phyloP scores from a whole-genome alignment of 441 rosid genomes.

The Arabidopsis lyrata region DNA sequence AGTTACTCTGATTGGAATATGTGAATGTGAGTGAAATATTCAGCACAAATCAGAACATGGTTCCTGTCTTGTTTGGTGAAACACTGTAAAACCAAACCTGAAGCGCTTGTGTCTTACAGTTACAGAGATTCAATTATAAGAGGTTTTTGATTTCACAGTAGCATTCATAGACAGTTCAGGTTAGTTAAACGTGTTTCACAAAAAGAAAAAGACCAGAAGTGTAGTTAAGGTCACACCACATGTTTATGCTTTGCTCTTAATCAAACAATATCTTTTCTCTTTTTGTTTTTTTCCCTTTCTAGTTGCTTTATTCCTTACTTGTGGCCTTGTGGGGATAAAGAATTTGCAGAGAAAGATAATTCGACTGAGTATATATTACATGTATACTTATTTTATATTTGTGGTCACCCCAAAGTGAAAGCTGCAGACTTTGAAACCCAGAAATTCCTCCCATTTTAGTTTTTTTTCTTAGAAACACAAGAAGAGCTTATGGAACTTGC shows the following conservation, averaged over 20 bases:
- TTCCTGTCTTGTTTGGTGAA: slow-evolving; percentile 4
- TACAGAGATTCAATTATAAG: not conserved
- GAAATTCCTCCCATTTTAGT: not conserved
- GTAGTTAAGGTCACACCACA: slow-evolving; percentile 27
- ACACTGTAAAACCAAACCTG: slow-evolving; percentile 9
- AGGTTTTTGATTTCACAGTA: slow-evolving; percentile 1
- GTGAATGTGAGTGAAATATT: slow-evolving; percentile 12
- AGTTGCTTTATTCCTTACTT: slow-evolving; percentile 39
- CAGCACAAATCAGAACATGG: slow-evolving; percentile 15
- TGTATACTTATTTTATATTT: slow-evolving; percentile 4
- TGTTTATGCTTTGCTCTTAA: slow-evolving; percentile 39
- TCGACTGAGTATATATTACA: slow-evolving; percentile 9
- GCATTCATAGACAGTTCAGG: not conserved
- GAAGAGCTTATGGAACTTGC: not conserved
- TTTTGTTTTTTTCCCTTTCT: not conserved
- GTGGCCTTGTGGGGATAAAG: slow-evolving; percentile 17
- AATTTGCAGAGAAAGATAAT: slow-evolving; percentile 22
- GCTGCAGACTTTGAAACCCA: slow-evolving; percentile 13
- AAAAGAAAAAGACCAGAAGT: slow-evolving; percentile 4
- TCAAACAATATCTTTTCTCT: slow-evolving; percentile 17
- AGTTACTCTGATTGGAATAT: slow-evolving; percentile 12
- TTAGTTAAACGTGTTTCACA: slow-evolving; percentile 33
- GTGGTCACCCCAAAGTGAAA: slow-evolving; percentile 20
- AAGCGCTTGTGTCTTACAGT: slow-evolving; percentile 11
- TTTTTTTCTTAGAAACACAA: not conserved